Conservation (phyloP, 2,329 filamentous ascomycete genomes). For the Trichoderma breve region DNA sequence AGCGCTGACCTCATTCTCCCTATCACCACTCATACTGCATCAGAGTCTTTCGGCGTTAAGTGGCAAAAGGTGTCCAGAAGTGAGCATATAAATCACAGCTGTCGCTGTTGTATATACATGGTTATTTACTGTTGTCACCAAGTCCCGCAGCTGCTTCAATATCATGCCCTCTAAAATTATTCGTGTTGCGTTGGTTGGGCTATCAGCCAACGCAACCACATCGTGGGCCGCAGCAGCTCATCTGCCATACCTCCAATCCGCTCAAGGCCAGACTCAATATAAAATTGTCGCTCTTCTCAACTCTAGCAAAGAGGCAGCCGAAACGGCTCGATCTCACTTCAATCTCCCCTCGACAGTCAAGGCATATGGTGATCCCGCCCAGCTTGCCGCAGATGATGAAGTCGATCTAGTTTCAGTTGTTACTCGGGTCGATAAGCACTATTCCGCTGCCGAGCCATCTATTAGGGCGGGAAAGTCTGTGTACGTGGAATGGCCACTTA, state of each 20-base stretch:
- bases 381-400: conserved; percentile 8
- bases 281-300: conserved; percentile 10
- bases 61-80: not conserved
- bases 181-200: conserved; percentile 1
- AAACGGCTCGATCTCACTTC: conserved; percentile 6
- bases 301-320: conserved; percentile 5
- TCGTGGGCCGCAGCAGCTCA: conserved; percentile 10
- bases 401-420: conserved; percentile 11
- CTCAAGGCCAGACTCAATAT: conserved; percentile 9
- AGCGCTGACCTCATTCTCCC: not conserved
- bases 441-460: not conserved
- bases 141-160: not conserved
- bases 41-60: not conserved
- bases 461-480: not conserved
- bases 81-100: not conserved
- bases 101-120: not conserved
- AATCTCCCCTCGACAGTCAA: conserved; percentile 1
- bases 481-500: conserved; percentile 10
- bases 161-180: not conserved
- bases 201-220: not conserved
- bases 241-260: conserved; percentile 5
- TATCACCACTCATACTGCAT: not conserved
- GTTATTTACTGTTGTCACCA: not conserved
- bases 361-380: conserved; percentile 2
- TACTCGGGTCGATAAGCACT: not conserved